Evolutionary conservation across 805 yeast species (phyloP), one percentile per base, ranked within the genome.

Genomic region (Candida ficus): DNA sequence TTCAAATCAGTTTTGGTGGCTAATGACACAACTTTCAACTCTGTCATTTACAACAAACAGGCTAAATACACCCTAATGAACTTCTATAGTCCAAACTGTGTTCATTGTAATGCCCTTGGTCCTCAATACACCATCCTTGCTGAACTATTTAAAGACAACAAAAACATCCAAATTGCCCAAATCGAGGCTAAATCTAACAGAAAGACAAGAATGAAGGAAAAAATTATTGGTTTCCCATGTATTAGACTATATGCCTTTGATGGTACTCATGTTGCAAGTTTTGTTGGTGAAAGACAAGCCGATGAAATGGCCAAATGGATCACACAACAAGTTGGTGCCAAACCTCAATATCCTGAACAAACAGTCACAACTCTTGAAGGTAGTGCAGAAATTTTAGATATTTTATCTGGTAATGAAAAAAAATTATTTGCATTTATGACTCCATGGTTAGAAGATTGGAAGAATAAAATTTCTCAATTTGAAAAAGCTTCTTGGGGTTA

Each of bases 151-250:
- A 63, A 68, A 25, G 59, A 61, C 33, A 22, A 25, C 11, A 54
- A 66, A 5, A 47, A 51, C 7, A 49, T 70, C 4, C 64, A 62
- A 38, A 52, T 68, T 3, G 61, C 61, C 21, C 65, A 58, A 45
- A 50, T 66, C 11, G 59, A 67, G 26, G 71, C 62, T 2, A 52
- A 57, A 11, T 41, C 49, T 11, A 63, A 63, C 46, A 55, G 52
- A 28, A 52, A 65, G 14, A 56, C 75, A 7, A 57, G 68, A 29
- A 50, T 49, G 26, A 54, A 67, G 35, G 75, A 75, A 43, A 49
- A 53, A 13, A 60, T 78, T 4, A 44, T 48, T 10, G 66, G 64
- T 16, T 79, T 64, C 52, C 86, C 86, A 2, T 62, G 71, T 1
- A 42, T 79, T 37, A 67, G 69, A 47, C 50, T 78, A 7, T 69